Percentiles rank a stretch among this genome's conserved stretches.
phyloP scores from a whole-genome alignment of 306 rosid genomes.

The Trichosanthes truncata region DNA sequence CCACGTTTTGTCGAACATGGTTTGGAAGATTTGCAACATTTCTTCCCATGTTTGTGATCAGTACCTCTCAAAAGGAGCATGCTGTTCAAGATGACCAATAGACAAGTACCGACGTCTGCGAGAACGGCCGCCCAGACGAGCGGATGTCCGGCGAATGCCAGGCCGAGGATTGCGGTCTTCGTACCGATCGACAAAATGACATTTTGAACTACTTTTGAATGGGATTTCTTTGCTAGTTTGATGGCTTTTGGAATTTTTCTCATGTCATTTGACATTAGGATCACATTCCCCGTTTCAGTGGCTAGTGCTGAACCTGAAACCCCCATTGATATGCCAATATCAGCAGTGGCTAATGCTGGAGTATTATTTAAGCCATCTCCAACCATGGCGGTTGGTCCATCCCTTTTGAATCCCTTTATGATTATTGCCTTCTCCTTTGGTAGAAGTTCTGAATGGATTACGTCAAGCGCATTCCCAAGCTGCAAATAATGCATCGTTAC shows the following conservation, averaged over 20 bases:
- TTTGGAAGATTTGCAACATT: neutral
- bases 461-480: constrained; percentile 56
- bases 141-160: constrained; percentile 78
- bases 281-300: constrained; percentile 65
- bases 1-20: neutral
- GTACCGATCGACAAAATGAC: constrained; percentile 51
- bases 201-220: constrained; percentile 53
- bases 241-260: constrained; percentile 76
- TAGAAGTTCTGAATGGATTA: constrained; percentile 70
- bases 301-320: constrained; percentile 92
- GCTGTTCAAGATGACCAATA: constrained; percentile 77
- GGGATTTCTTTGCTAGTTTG: constrained; percentile 45
- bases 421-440: constrained; percentile 72
- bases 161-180: constrained; percentile 47
- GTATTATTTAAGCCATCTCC: constrained; percentile 93
- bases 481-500: constrained; percentile 19
- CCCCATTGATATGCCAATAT: constrained; percentile 94
- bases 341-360: constrained; percentile 84
- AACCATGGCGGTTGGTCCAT: constrained; percentile 78
- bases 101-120: constrained; percentile 87
- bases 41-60: constrained; percentile 6
- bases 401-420: constrained; percentile 43
- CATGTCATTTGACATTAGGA: constrained; percentile 79
- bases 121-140: constrained; percentile 96
- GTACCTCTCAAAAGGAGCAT: constrained; percentile 54